Conservation (phyloP, 2,329 filamentous ascomycete species). For the Fusarium luffae region DNA sequence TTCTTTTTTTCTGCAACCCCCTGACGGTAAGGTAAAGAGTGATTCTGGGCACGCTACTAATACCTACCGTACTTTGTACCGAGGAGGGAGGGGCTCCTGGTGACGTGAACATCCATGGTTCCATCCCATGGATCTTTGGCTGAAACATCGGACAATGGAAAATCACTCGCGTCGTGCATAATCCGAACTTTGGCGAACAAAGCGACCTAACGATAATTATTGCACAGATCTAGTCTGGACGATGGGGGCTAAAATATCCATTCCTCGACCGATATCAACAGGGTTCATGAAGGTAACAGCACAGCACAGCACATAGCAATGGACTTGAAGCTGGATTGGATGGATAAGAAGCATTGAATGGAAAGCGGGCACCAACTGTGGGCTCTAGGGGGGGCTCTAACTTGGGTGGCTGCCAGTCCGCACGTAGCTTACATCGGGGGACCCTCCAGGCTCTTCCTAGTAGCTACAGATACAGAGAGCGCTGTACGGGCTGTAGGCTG, state of each 20-base stretch:
- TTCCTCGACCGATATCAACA: neutral
- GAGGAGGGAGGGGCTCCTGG: neutral
- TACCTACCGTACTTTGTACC: neutral
- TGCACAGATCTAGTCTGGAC: neutral
- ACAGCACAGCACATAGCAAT: slow-evolving; percentile 3
- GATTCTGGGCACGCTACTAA: neutral
- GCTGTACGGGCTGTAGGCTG: slow-evolving; percentile 5
- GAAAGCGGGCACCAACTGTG: slow-evolving; percentile 1
- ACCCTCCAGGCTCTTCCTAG: neutral
- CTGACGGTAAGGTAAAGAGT: neutral
- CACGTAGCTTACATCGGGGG: slow-evolving; percentile 6
- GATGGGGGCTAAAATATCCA: slow-evolving; percentile 1
- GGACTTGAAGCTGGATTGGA: slow-evolving; percentile 6
- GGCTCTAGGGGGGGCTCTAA: neutral
- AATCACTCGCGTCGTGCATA: slow-evolving; percentile 21
- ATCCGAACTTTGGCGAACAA: slow-evolving; percentile 25
- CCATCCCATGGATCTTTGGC: slow-evolving; percentile 2
- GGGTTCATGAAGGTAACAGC: slow-evolving; percentile 20
- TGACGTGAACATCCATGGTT: slow-evolving; percentile 6
- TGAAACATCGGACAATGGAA: slow-evolving; percentile 23
- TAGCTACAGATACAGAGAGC: slow-evolving; percentile 4
- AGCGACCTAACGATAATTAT: slow-evolving; percentile 4
- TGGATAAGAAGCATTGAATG: neutral
- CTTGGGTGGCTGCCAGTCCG: neutral
- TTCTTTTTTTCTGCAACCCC: neutral